Evolutionary conservation across 2,329 filamentous ascomycete species (phyloP), one percentile per base, ranked within the genome.

Genomic region (Didymella pomorum): DNA sequence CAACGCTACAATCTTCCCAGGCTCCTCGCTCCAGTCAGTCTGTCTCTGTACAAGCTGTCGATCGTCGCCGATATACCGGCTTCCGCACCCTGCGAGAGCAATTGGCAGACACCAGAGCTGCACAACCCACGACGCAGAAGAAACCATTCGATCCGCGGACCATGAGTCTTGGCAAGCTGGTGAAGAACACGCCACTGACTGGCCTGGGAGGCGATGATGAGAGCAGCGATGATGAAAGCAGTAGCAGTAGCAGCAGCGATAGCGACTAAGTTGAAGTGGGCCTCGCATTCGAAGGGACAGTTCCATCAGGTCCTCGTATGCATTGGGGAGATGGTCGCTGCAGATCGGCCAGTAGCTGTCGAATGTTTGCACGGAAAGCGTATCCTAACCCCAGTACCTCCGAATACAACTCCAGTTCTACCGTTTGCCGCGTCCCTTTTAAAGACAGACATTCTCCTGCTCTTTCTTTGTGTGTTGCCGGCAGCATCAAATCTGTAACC

Each of bases 1-100:
- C 68, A n/a, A 42, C 56, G 9, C 45, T 50, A 8, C 45, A 58
- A 7, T 60, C 56, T 11, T 55, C 56, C 9, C 56, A 56, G 16
- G 48, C 37, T 11, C 52, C 50, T 50, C 59, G 18, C 54, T 60
- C 56, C 21, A 60, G 56, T 18, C 56, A 66, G 37, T 58, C 61
- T 2, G 50, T 57, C 0, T 64, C 61, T 6, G 39, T 54, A 21
- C 58, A 57, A 51, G 55, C 58, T 26, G 56, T 61, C 26, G 58
- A 56, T 5, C 58, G 54, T 6, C 58, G 52, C 14, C 57, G 57
- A 18, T 61, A 61, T 20, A 47, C 60, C 4, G 61, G 61, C 12
- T 65, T 65, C 39, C 58, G 56, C 2, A 58, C 52, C 6, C 23
- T 65, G 11, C 52, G 61, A 25, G 63, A 65, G 37, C 63, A 63